Base-by-base conservation (phyloP, 1,284 basidiomycete species). In the Ustilago shanxiensis region DNA sequence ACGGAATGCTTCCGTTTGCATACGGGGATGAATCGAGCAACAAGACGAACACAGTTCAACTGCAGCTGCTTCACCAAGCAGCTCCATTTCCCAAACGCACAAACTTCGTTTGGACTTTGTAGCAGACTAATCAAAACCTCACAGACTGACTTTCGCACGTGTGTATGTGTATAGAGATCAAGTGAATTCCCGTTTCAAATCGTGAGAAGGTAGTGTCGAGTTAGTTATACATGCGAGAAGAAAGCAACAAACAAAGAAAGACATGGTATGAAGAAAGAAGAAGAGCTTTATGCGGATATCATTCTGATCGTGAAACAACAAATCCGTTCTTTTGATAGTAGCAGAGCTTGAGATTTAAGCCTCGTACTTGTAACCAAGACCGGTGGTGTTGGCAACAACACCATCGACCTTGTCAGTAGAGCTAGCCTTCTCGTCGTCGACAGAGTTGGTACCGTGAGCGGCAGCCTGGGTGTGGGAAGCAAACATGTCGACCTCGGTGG, bases 401-500 rank as follows among this genome's bases (percentile, higher is more conserved):
- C 54, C 62, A 22, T 69, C 59, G 37, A 59, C 62, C 63, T 74
- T 74, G 55, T 69, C 72, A 18, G 63, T 66, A 51, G 66, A 74
- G 60, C 59, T 53, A 13, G 60, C 44, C 67, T 75, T 67, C 28
- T 67, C 67, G 57, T 69, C 66, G 20, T 56, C 54, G 54, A 61
- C 22, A 8, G 63, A 60, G 45, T 13, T 16, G 55, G 62, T 24
- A 51, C 57, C 28, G 54, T 50, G 39, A 28, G 24, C 45, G 20
- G 41, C 26, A 22, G 33, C 62, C 63, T 69, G 62, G 20, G 64
- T 39, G 60, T 70, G 56, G 41, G 71, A 66, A 37, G 70, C 63
- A 50, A 84, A 84, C 26, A 81, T 69, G 50, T 81, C 79, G 67
- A 87, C 79, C 26, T 79, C 55, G 24, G 87, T 87, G 31, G 64